A percentile compares a stretch with the other conserved stretches of the same genome.
These are phyloP conservation scores for Phytophthora capsici DNA, from an alignment of 352 stramenopile genomes.

Conservation along the genomic window DNA sequence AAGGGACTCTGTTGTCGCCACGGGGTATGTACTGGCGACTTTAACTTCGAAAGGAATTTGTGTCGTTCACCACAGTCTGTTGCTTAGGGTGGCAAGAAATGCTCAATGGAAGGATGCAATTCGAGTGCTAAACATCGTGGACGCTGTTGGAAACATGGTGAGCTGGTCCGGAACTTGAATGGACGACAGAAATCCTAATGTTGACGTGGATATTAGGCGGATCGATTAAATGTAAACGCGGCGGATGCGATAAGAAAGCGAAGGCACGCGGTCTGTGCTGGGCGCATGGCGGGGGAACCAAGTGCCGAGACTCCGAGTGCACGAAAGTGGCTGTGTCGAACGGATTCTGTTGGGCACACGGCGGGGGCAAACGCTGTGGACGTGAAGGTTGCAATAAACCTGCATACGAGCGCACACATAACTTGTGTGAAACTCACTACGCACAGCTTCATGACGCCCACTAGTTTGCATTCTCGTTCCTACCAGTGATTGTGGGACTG, in stretches of 20 bases:
- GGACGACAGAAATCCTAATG: background rate
- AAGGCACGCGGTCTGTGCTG: slow-evolving; percentile 79
- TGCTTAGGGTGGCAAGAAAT: slow-evolving; percentile 57
- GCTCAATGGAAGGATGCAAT: slow-evolving; percentile 43
- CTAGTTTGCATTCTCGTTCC: background rate
- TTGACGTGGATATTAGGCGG: slow-evolving; percentile 2
- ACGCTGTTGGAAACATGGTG: slow-evolving; percentile 43
- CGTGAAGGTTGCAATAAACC: slow-evolving; percentile 39
- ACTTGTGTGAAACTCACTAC: slow-evolving; percentile 26
- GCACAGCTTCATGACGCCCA: background rate
- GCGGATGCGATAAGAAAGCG: slow-evolving; percentile 29
- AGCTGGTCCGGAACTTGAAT: background rate
- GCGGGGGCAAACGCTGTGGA: slow-evolving; percentile 43
- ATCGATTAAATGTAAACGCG: slow-evolving; percentile 43
- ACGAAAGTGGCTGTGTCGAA: slow-evolving; percentile 52
- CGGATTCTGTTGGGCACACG: slow-evolving; percentile 49
- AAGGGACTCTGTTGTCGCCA: slow-evolving; percentile 55
- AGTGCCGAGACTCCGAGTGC: slow-evolving; percentile 43
- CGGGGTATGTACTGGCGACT: slow-evolving; percentile 16
- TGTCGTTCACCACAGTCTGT: background rate
- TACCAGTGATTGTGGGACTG: background rate
- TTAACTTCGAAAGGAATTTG: background rate
- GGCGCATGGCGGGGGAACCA: slow-evolving; percentile 72
- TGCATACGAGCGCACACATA: slow-evolving; percentile 53
- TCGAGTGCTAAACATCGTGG: slow-evolving; percentile 58